A percentile compares a stretch with the other conserved stretches of the same genome.
These are phyloP conservation scores for Sicyos baderoa DNA, from an alignment of 306 rosid species.

Conservation along the genomic window DNA sequence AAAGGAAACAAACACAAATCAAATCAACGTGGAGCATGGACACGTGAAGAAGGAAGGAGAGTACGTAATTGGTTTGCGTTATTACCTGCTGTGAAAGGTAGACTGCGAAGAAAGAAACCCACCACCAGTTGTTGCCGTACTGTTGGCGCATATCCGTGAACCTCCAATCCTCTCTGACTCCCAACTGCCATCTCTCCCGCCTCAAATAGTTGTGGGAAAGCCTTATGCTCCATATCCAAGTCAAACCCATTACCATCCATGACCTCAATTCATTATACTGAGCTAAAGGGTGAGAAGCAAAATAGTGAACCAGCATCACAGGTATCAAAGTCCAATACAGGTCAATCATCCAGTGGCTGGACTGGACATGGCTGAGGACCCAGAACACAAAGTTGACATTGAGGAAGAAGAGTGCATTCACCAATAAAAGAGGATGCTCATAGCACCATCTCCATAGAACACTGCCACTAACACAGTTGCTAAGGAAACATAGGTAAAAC, in stretches of 20 bases:
- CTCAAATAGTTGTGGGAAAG: constrained; percentile 78
- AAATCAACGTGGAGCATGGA: not conserved
- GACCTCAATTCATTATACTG: constrained; percentile 62
- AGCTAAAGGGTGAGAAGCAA: constrained; percentile 63
- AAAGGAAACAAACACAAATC: not conserved
- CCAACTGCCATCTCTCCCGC: constrained; percentile 86
- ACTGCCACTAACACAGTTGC: constrained; percentile 15
- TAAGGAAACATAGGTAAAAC: constrained; percentile 53
- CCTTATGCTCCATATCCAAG: constrained; percentile 75
- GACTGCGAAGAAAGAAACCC: constrained; percentile 76
- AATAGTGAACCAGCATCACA: constrained; percentile 66
- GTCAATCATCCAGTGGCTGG: constrained; percentile 88
- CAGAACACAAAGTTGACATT: constrained; percentile 83
- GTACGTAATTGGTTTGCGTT: not conserved
- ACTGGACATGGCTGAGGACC: constrained; percentile 58
- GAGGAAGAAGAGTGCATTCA: constrained; percentile 71
- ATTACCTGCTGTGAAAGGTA: constrained; percentile 78
- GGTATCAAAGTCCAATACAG: constrained; percentile 91
- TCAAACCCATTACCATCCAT: constrained; percentile 42
- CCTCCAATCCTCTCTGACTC: constrained; percentile 91
- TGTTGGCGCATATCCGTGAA: constrained; percentile 66
- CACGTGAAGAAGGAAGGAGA: not conserved
- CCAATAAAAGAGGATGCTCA: constrained; percentile 68
- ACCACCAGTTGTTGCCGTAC: constrained; percentile 80
- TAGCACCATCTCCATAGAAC: constrained; percentile 65